Conservation (phyloP, 371 early-diverging fungal species). For the Amoeboaphelidium occidentale region DNA sequence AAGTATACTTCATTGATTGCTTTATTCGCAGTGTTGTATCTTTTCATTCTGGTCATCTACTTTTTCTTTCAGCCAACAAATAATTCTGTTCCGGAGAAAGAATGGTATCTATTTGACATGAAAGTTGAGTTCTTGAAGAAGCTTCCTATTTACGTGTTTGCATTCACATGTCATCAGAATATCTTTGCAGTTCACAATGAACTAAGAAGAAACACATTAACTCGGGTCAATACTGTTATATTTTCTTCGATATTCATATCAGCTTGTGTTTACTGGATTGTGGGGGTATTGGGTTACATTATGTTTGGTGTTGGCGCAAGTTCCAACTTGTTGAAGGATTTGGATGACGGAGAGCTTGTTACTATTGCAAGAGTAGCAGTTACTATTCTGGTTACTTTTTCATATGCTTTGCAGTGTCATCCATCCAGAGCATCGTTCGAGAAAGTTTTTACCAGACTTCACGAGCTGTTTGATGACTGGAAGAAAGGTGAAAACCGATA, state of each 20-base stretch:
- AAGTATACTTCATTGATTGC: slow-evolving; percentile 84
- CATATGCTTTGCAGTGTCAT: slow-evolving; percentile 91
- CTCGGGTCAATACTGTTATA: slow-evolving; percentile 35
- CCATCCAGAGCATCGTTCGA: slow-evolving; percentile 82
- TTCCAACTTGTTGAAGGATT: slow-evolving; percentile 59
- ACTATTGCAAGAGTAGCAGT: slow-evolving; percentile 71
- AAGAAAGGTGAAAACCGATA: slow-evolving; percentile 1
- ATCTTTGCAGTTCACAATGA: slow-evolving; percentile 85
- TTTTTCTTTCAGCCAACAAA: slow-evolving; percentile 32
- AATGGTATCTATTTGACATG: slow-evolving; percentile 24
- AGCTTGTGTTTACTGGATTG: slow-evolving; percentile 51
- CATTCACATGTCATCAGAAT: slow-evolving; percentile 96
- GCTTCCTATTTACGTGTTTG: slow-evolving; percentile 94
- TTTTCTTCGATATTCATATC: slow-evolving; percentile 49
- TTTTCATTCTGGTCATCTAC: slow-evolving; percentile 61
- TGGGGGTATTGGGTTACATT: slow-evolving; percentile 84
- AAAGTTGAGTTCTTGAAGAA: slow-evolving; percentile 41
- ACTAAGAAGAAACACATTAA: slow-evolving; percentile 44
- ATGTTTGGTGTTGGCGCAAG: slow-evolving; percentile 66
- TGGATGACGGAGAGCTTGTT: slow-evolving; percentile 43
- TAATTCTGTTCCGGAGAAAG: slow-evolving; percentile 13
- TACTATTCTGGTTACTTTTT: slow-evolving; percentile 69
- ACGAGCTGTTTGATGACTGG: no score
- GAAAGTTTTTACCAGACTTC: slow-evolving; percentile 29
- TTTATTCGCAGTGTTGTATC: slow-evolving; percentile 62